These are phyloP conservation scores for Adansonia gregorii DNA, from an alignment of 441 rosid genomes.

Conservation along the genomic window DNA sequence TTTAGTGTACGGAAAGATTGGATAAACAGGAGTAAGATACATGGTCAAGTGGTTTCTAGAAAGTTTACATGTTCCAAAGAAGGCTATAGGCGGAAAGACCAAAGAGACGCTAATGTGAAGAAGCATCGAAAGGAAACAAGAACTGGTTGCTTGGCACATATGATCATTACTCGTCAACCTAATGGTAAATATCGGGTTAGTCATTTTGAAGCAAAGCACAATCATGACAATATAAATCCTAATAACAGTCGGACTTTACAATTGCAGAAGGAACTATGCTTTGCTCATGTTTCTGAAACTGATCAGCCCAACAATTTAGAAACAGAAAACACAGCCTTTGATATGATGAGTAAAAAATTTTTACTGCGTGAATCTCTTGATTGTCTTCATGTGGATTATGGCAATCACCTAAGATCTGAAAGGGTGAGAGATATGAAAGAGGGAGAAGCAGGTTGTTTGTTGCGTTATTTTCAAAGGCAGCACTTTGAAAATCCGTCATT, in stretches of 20 bases:
- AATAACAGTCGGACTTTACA: conserved; percentile 20
- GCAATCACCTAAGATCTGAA: conserved; percentile 32
- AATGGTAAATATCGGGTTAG: conserved; percentile 38
- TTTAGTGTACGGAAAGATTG: conserved; percentile 43
- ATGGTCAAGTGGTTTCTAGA: conserved; percentile 38
- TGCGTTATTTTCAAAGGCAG: conserved; percentile 36
- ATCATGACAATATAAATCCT: conserved; percentile 37
- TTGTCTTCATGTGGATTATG: conserved; percentile 28
- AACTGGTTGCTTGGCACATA: conserved; percentile 44
- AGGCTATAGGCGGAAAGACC: conserved; percentile 38
- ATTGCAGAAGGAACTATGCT: conserved; percentile 30
- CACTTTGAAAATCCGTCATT: conserved; percentile 38
- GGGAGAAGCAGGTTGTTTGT: conserved; percentile 35
- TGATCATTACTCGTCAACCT: conserved; percentile 37
- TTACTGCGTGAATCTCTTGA: conserved; percentile 31
- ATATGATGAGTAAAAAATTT: conserved; percentile 13
- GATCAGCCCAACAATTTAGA: conserved; percentile 24
- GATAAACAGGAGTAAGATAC: conserved; percentile 37
- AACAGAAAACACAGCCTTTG: conserved; percentile 25
- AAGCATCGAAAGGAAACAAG: conserved; percentile 38
- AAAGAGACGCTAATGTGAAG: conserved; percentile 36
- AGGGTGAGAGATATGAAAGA: conserved; percentile 33
- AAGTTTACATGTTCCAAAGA: conserved; percentile 39
- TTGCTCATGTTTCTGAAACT: conserved; percentile 28
- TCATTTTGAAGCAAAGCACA: conserved; percentile 41